These are phyloP conservation scores for Pleurotus eryngii DNA, from an alignment of 768 basidiomycete genomes.

Conservation along the genomic window DNA sequence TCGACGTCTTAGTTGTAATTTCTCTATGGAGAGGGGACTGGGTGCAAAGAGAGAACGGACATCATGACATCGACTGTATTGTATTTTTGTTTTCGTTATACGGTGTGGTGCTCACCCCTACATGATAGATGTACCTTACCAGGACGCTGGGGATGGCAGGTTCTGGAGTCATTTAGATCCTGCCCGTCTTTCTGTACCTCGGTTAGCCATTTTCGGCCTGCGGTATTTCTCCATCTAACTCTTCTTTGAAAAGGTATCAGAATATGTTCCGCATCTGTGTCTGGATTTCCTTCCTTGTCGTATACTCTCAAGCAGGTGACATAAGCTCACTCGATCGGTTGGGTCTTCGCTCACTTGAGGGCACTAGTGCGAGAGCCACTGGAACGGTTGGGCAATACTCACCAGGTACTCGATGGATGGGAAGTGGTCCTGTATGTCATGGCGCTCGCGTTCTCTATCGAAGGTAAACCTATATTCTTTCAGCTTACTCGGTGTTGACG, in stretches of 20 bases:
- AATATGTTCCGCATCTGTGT: conserved; percentile 75
- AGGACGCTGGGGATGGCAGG: conserved; percentile 44
- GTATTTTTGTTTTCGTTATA: not conserved
- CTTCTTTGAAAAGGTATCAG: conserved; percentile 60
- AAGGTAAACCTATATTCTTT: conserved; percentile 52
- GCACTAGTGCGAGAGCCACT: conserved; percentile 70
- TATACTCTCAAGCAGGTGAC: conserved; percentile 81
- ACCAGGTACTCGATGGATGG: conserved; percentile 66
- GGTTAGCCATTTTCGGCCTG: conserved; percentile 33
- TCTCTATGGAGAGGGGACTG: conserved; percentile 81
- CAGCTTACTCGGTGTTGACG: not conserved
- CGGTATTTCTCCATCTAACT: not conserved
- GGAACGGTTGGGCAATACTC: conserved; percentile 58
- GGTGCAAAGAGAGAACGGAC: conserved; percentile 71
- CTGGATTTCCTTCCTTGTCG: conserved; percentile 75
- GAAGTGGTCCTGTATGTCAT: conserved; percentile 79
- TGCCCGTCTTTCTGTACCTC: conserved; percentile 75
- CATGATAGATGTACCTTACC: conserved; percentile 62
- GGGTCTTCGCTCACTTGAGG: not conserved
- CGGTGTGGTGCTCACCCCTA: not conserved
- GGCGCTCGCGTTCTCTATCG: conserved; percentile 71
- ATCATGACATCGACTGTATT: conserved; percentile 79
- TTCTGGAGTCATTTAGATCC: conserved; percentile 78
- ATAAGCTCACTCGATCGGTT: conserved; percentile 11
- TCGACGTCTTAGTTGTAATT: conserved; percentile 56